Conservation (phyloP, 129 eudicot genomes). For the Centrapalus pauciflorus region DNA sequence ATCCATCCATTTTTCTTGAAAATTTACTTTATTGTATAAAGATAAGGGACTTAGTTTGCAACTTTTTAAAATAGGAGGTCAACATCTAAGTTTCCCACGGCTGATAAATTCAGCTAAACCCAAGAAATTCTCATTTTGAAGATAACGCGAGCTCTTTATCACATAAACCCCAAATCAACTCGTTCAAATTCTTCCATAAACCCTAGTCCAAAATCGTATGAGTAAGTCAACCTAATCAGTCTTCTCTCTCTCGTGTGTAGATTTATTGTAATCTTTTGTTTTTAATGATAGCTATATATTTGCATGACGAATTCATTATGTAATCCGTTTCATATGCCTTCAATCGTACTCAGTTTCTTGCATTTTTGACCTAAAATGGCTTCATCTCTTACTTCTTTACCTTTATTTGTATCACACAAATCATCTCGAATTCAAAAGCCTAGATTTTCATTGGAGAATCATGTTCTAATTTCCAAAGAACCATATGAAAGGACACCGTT, state of each 20-base stretch:
- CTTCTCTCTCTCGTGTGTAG: neutral
- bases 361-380: conserved; percentile 36
- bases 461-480: conserved; percentile 5
- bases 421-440: conserved; percentile 34
- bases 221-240: conserved; percentile 10
- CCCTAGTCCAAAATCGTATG: neutral
- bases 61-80: conserved; percentile 2
- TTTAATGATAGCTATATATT: neutral
- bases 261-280: neutral
- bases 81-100: neutral
- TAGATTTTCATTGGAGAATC: conserved; percentile 16
- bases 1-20: too few species aligned
- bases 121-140: neutral
- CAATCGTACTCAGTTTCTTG: conserved; percentile 41
- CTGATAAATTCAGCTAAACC: neutral
- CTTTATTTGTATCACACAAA: conserved; percentile 45
- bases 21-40: too few species aligned
- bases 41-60: neutral
- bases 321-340: neutral
- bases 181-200: conserved; percentile 1
- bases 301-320: neutral
- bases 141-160: conserved; percentile 6
- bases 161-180: conserved; percentile 35
- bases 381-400: conserved; percentile 42
- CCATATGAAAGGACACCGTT: conserved; percentile 31